phyloP scores from a whole-genome alignment of 2,329 filamentous ascomycete species.

The Berkeleyomyces basicola region DNA sequence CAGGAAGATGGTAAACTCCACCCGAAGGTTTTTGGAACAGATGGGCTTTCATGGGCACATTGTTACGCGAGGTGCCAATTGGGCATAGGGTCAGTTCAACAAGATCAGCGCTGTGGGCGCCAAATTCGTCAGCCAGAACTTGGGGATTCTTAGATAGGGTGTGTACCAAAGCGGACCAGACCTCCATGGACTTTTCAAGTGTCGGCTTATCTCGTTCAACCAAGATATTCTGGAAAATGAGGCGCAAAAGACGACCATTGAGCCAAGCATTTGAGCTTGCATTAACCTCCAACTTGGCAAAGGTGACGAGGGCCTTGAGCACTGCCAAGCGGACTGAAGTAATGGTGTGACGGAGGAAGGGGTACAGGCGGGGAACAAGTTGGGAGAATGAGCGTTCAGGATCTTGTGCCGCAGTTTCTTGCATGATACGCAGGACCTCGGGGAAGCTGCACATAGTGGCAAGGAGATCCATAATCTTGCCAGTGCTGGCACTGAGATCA shows the following conservation, averaged over 20 bases:
- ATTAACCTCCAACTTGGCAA: slow-evolving; percentile 70
- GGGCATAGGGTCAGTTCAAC: slow-evolving; percentile 76
- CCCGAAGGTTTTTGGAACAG: slow-evolving; percentile 92
- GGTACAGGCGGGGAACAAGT: slow-evolving; percentile 83
- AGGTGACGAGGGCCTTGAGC: slow-evolving; percentile 79
- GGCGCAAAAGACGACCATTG: slow-evolving; percentile 68
- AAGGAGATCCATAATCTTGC: slow-evolving; percentile 94
- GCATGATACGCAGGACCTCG: slow-evolving; percentile 87
- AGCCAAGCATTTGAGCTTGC: slow-evolving; percentile 57
- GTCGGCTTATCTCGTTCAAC: slow-evolving; percentile 81
- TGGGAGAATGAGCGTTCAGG: slow-evolving; percentile 80
- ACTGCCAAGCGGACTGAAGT: slow-evolving; percentile 89
- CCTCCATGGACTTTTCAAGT: slow-evolving; percentile 64
- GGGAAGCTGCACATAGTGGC: slow-evolving; percentile 92
- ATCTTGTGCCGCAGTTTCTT: slow-evolving; percentile 66
- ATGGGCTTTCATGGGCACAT: slow-evolving; percentile 77
- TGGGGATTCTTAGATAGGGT: slow-evolving; percentile 47
- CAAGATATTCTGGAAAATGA: slow-evolving; percentile 89
- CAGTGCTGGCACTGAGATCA: slow-evolving; percentile 90
- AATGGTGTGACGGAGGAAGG: slow-evolving; percentile 92
- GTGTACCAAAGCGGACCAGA: slow-evolving; percentile 67
- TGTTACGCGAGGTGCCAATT: slow-evolving; percentile 78
- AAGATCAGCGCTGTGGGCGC: slow-evolving; percentile 59
- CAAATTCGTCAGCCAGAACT: slow-evolving; percentile 56
- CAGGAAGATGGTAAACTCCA: slow-evolving; percentile 49